Evolutionary conservation across 768 basidiomycete species (phyloP).

Genomic region (Fibroporia radiculosa): DNA sequence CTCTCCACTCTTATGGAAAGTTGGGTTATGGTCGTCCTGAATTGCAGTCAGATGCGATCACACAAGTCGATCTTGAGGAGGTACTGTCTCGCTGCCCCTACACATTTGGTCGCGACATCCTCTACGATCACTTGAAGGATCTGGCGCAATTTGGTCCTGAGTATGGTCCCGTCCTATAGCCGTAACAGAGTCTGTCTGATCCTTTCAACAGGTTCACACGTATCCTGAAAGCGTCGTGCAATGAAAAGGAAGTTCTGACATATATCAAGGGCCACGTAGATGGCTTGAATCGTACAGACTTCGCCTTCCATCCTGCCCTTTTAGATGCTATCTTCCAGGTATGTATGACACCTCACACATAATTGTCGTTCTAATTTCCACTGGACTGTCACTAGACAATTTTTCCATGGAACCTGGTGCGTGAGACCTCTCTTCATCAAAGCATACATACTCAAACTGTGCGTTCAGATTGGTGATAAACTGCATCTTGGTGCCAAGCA

Average conservation of each 20-base stretch:
- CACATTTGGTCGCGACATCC: neutral
- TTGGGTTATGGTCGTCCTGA: constrained; percentile 4
- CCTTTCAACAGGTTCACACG: constrained; percentile 5
- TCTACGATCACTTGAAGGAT: constrained; percentile 4
- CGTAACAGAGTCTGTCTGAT: neutral
- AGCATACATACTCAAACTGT: too few relatives aligned
- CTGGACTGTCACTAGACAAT: too few relatives aligned
- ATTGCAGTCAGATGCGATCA: neutral
- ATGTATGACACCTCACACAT: too few relatives aligned
- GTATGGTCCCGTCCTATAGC: neutral
- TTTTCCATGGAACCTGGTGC: neutral
- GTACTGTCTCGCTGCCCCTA: constrained; percentile 1
- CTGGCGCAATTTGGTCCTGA: constrained; percentile 5
- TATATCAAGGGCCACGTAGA: constrained; percentile 5
- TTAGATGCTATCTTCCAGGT: constrained; percentile 8
- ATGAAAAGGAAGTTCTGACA: constrained; percentile 4
- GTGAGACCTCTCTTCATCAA: too few relatives aligned
- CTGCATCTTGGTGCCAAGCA: too few relatives aligned
- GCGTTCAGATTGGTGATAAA: too few relatives aligned
- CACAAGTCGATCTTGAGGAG: constrained; percentile 1
- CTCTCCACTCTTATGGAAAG: constrained; percentile 5
- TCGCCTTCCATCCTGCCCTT: neutral
- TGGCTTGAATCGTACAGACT: constrained; percentile 2
- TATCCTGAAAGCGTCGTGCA: neutral
- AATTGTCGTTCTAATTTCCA: too few relatives aligned